Percentiles rank a stretch among this genome's conserved stretches.
Conservation (phyloP, 331 rosid genomes). For the Pyracantha coccinea region DNA sequence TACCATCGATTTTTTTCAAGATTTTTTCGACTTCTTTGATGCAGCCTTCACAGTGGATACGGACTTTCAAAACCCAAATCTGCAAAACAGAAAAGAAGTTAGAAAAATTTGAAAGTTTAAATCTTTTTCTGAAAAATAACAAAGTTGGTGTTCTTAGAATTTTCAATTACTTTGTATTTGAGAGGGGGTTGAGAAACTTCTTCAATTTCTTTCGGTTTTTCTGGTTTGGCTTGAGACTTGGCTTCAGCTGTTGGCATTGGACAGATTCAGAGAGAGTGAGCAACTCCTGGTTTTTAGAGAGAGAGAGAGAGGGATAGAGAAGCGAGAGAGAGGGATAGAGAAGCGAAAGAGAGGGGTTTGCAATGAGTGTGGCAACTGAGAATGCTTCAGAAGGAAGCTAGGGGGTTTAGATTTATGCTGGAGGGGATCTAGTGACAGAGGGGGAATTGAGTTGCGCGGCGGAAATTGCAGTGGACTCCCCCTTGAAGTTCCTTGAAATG, state of each 20-base stretch:
- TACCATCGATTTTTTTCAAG: constrained; percentile 60
- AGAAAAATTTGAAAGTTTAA: not conserved
- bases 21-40: constrained; percentile 45
- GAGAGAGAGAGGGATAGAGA: constrained; percentile 1
- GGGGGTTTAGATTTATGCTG: too few relatives aligned
- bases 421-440: too few relatives aligned
- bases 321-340: too few relatives aligned
- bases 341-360: not conserved
- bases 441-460: too few relatives aligned
- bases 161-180: constrained; percentile 41
- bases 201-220: constrained; percentile 24
- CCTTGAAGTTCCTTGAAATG: too few relatives aligned
- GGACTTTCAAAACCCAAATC: constrained; percentile 53
- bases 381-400: not conserved
- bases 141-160: not conserved
- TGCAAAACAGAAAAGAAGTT: constrained; percentile 7
- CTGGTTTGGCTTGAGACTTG: not conserved
- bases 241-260: not conserved
- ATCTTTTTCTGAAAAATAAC: not conserved
- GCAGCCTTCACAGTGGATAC: constrained; percentile 81
- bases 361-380: not conserved
- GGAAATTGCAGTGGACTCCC: too few relatives aligned
- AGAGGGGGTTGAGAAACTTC: constrained; percentile 35
- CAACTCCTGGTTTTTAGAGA: not conserved
- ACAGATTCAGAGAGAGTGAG: not conserved